A percentile compares a stretch with the other conserved stretches of the same genome.
These are phyloP conservation scores for Metschnikowia kunwiensis DNA, from an alignment of 805 yeast species.

Conservation along the genomic window DNA sequence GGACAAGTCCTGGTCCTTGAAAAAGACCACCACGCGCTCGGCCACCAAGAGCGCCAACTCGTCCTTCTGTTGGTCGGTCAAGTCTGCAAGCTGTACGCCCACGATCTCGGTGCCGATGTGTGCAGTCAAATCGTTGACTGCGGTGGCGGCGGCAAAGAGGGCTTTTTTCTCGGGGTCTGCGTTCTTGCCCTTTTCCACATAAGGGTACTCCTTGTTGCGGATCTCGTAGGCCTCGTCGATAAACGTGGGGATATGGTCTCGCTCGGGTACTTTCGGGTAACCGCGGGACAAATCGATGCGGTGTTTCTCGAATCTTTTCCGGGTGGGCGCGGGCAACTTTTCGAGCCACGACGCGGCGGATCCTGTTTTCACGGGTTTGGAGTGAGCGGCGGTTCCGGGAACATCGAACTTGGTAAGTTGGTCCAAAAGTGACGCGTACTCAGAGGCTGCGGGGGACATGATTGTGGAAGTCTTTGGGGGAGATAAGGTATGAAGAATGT, in stretches of 20 bases:
- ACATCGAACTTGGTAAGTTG: slow-evolving; percentile 2
- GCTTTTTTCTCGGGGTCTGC: slow-evolving; percentile 30
- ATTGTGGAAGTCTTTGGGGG: too few species aligned
- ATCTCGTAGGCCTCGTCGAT: slow-evolving; percentile 22
- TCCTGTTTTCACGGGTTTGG: slow-evolving; percentile 5
- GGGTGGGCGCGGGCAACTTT: slow-evolving; percentile 19
- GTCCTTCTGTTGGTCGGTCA: slow-evolving; percentile 24
- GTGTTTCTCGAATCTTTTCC: slow-evolving; percentile 20
- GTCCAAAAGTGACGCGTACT: slow-evolving; percentile 3
- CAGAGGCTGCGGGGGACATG: neutral
- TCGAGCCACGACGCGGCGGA: slow-evolving; percentile 8
- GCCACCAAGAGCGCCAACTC: slow-evolving; percentile 27
- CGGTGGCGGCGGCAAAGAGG: slow-evolving; percentile 26
- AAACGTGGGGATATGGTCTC: slow-evolving; percentile 21
- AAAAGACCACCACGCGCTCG: slow-evolving; percentile 27
- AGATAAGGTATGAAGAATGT: too few species aligned
- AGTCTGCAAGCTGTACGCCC: slow-evolving; percentile 25
- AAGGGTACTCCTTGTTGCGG: slow-evolving; percentile 20
- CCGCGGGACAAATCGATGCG: slow-evolving; percentile 23
- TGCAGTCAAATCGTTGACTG: slow-evolving; percentile 24
- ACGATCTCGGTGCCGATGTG: slow-evolving; percentile 28
- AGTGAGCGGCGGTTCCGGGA: slow-evolving; percentile 1
- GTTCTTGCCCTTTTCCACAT: slow-evolving; percentile 22
- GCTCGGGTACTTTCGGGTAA: slow-evolving; percentile 22
- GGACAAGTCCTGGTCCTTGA: slow-evolving; percentile 27